These are phyloP conservation scores for Ganoderma multipileum DNA, from an alignment of 1,284 basidiomycete genomes.

Conservation along the genomic window DNA sequence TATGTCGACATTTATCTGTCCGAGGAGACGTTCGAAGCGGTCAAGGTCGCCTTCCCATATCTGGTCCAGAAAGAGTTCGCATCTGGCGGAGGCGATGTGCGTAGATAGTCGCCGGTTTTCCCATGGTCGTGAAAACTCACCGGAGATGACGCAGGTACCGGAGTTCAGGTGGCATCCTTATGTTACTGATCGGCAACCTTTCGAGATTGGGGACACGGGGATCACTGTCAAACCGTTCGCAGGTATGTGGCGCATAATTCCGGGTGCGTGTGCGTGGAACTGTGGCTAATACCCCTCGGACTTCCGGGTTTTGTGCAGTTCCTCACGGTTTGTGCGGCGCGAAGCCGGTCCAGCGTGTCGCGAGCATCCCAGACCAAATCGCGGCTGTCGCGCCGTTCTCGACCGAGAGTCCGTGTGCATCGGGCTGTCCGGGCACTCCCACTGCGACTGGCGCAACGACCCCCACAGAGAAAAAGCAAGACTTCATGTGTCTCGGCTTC, in stretches of 20 bases:
- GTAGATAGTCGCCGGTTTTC: constrained; percentile 33
- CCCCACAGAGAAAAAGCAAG: constrained; percentile 34
- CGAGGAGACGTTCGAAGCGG: constrained; percentile 65
- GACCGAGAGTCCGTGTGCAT: constrained; percentile 53
- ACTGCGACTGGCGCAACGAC: constrained; percentile 23
- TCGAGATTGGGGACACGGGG: constrained; percentile 69
- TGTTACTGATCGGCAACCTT: constrained; percentile 66
- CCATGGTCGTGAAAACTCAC: constrained; percentile 11
- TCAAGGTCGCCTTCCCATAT: constrained; percentile 78
- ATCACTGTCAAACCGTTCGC: constrained; percentile 70
- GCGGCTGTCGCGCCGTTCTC: constrained; percentile 26
- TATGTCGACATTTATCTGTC: constrained; percentile 80
- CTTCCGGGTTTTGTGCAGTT: neutral
- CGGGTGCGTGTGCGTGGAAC: neutral
- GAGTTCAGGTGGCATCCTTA: constrained; percentile 80
- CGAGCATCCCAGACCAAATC: constrained; percentile 48
- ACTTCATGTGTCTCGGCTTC: constrained; percentile 74
- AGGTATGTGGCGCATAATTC: constrained; percentile 48
- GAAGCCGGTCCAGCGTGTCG: constrained; percentile 1
- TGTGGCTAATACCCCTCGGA: constrained; percentile 12
- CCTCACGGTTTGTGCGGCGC: constrained; percentile 18
- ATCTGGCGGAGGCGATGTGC: constrained; percentile 80
- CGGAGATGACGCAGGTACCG: constrained; percentile 58
- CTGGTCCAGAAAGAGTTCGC: constrained; percentile 77
- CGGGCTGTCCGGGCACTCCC: constrained; percentile 39